Evolutionary conservation across 2,329 filamentous ascomycete species (phyloP), one percentile per base, ranked within the genome.

Genomic region (Calycina marina): DNA sequence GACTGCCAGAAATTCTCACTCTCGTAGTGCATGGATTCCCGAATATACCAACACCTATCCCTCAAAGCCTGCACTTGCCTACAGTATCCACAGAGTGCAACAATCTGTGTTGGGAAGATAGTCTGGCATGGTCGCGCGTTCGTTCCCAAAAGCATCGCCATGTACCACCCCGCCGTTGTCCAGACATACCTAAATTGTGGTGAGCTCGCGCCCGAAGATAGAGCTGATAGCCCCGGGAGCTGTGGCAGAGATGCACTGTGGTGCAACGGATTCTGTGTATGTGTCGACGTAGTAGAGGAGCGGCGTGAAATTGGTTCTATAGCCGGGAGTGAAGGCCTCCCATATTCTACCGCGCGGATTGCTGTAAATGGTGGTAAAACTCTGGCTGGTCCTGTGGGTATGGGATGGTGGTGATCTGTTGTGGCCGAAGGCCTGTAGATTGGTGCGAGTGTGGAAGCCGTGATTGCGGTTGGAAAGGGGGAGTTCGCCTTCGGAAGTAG

Each of bases 371-470:
- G 50, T 18, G 60, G 54, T 47, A 64, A 55, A 43, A 65, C 56
- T 31, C 59, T 58, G 30, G 48, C 52, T 43, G 61, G 56, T 37
- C 66, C 60, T 42, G n/a, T n/a, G n/a, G 63, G 57, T 42, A 65
- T 64, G 20, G 59, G 56, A 42, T 62, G 55, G 46, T 56, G 52
- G 50, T 59, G 53, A 48, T 54, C 50, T 36, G 64, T 67, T 53
- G 69, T 62, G 61, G 67, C 62, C 60, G 67, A 62, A 43, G 69
- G 65, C 64, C 65, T 60, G 50, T 68, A 71, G 37, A 40, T 35
- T 35, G 64, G 62, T 57, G 66, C 67, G 56, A 72, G 64, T 50
- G 67, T 65, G 56, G 65, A 72, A 59, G 68, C 62, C 63, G 63
- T 69, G 48, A 40, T 56, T 47, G 48, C 48, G 52, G 47, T 52